phyloP scores from a whole-genome alignment of 768 basidiomycete species.

The Lentinula aciculospora region DNA sequence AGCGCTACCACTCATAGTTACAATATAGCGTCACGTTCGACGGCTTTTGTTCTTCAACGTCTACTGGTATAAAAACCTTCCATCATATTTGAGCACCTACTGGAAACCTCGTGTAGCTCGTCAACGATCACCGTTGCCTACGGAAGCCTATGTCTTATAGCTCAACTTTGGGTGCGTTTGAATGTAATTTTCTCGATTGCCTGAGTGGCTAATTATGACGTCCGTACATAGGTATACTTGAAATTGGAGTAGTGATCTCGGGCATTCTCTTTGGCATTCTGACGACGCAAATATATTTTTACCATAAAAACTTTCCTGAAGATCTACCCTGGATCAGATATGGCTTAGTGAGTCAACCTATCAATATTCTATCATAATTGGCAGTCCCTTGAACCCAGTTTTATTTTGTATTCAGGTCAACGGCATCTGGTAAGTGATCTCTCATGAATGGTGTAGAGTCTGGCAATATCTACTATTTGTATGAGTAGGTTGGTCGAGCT shows the following conservation, averaged over 20 bases:
- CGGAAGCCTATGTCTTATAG: background rate
- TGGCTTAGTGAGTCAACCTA: background rate
- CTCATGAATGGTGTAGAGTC: background rate
- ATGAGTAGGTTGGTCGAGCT: background rate
- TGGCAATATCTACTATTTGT: background rate
- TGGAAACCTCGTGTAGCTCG: too few relatives aligned
- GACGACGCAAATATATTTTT: conserved; percentile 10
- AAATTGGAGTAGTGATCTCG: conserved; percentile 9
- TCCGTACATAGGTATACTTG: conserved; percentile 7
- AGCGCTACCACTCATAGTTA: too few relatives aligned
- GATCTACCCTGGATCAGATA: conserved; percentile 4
- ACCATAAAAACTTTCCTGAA: conserved; percentile 9
- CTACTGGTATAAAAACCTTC: too few relatives aligned
- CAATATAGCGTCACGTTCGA: too few relatives aligned
- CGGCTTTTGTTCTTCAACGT: too few relatives aligned
- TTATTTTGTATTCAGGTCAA: background rate
- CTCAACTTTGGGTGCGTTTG: background rate
- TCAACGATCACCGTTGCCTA: too few relatives aligned
- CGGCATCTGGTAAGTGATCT: background rate
- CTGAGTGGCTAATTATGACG: background rate
- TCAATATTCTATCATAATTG: background rate
- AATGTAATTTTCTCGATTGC: background rate
- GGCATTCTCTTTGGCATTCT: conserved; percentile 11
- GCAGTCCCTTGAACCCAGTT: background rate
- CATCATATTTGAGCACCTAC: too few relatives aligned